Base-by-base conservation (phyloP, 176 grass and related monocot species). In the Puccinellia tenuiflora region DNA sequence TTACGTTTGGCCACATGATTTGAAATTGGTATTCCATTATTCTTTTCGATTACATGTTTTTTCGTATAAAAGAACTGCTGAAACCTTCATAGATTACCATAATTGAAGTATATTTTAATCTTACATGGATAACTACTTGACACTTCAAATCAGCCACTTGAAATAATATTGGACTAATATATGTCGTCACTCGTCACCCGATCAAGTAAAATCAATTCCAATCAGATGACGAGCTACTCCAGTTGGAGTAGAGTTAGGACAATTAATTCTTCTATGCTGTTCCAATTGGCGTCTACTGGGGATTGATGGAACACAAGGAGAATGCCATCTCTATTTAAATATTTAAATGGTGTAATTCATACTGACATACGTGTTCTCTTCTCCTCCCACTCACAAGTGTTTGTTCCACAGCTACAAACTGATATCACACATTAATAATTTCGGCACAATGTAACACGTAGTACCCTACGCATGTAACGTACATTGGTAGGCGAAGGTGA, bases 351-450 rank as follows among this genome's bases (percentile, higher is more conserved):
- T 56, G 46, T 48, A 55, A 38, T 80, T 74, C 81, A 66, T 11
- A 22, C 30, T 12, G 38, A 3, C 46, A 84, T 84, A 67, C 68
- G 76, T 88, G 81, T 39, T 88, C 75, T 57, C 35, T 71, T 75
- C 21, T 0, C n/a, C 47, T 1, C 34, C 67, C 87, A 67, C 75
- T 80, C 53, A 1, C 13, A 79, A 64, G 25, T 21, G 9, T 31
- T 48, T 9, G 73, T 3, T 9, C 4, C 28, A 22, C 25, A 59
- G 8, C 48, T 29, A 73, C 28, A 40, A 57, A 11, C 3, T 37
- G 6, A 38, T 50, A 15, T 14, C 57, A 48, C 15, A 48, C 42
- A 73, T 29, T 73, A 73, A 47, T 25, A 47, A 46, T 72, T 47
- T 47, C 6, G 0, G 25, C 40, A 72, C 28, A 8, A 29, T 14